A percentile compares a stretch with the other conserved stretches of the same genome.
Conservation (phyloP, 331 rosid species). For the Prunus yedoensis region DNA sequence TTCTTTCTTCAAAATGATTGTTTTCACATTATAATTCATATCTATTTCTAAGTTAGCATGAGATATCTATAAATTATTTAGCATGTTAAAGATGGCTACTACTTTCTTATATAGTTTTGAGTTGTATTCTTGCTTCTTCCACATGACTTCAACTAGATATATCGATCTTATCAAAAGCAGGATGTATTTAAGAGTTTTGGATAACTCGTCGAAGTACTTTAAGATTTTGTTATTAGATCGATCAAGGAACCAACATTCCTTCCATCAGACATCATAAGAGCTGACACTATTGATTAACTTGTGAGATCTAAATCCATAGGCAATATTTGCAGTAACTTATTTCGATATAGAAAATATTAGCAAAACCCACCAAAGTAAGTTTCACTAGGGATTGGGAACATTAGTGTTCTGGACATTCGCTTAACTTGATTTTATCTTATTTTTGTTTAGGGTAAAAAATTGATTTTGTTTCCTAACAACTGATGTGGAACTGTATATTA, state of each 20-base stretch:
- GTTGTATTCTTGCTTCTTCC: not conserved
- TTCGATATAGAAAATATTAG: not conserved
- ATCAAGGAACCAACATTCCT: not conserved
- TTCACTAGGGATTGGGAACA: no score
- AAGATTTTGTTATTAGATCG: not conserved
- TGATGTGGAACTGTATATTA: not conserved
- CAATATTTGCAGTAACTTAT: not conserved
- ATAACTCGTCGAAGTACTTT: not conserved
- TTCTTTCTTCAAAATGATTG: not conserved
- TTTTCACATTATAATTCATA: not conserved
- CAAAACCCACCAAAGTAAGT: not conserved
- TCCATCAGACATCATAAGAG: not conserved
- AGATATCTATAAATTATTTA: not conserved
- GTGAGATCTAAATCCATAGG: not conserved
- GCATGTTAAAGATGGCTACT: not conserved
- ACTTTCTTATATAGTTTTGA: not conserved
- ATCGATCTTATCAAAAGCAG: not conserved
- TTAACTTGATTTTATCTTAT: not conserved
- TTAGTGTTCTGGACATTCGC: not conserved
- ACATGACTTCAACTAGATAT: not conserved
- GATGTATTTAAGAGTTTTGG: not conserved
- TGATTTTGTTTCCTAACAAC: not conserved
- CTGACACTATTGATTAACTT: not conserved
- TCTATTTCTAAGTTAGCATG: not conserved
- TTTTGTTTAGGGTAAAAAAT: not conserved